Evolutionary conservation across 306 rosid genomes (phyloP).

Genomic region (Vigna trinervia): DNA sequence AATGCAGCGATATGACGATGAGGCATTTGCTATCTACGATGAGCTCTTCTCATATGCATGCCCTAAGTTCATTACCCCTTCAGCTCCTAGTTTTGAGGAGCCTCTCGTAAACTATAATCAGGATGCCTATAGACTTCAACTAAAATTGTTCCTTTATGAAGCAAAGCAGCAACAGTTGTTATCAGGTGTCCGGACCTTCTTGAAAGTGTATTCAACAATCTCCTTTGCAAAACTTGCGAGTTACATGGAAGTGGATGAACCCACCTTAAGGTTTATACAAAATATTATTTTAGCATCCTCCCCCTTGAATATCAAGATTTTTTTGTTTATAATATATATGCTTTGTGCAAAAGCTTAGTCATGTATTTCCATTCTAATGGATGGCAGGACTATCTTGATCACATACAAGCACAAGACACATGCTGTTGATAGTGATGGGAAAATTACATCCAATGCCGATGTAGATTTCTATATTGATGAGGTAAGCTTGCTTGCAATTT

Average conservation of each 20-base stretch:
- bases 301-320: neutral
- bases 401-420: slow-evolving; percentile 97
- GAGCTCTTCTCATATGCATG: slow-evolving; percentile 99
- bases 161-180: slow-evolving; percentile 95
- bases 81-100: slow-evolving; percentile 97
- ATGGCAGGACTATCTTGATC: slow-evolving; percentile 82
- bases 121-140: slow-evolving; percentile 98
- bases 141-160: slow-evolving; percentile 93
- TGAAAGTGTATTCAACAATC: slow-evolving; percentile 88
- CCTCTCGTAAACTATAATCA: slow-evolving; percentile 94
- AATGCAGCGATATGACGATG: slow-evolving; percentile 94
- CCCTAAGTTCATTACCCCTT: slow-evolving; percentile 96
- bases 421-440: slow-evolving; percentile 79
- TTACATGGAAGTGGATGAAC: slow-evolving; percentile 97
- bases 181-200: slow-evolving; percentile 87
- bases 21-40: slow-evolving; percentile 92
- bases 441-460: slow-evolving; percentile 85
- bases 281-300: slow-evolving; percentile 19
- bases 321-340: neutral
- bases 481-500: slow-evolving; percentile 54
- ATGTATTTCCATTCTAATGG: slow-evolving; percentile 37
- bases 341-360: slow-evolving; percentile 5
- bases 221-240: slow-evolving; percentile 84
- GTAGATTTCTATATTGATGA: slow-evolving; percentile 88
- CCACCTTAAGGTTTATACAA: slow-evolving; percentile 74